These are phyloP conservation scores for Claviceps pazoutovae DNA, from an alignment of 2,329 filamentous ascomycete genomes.

Conservation along the genomic window DNA sequence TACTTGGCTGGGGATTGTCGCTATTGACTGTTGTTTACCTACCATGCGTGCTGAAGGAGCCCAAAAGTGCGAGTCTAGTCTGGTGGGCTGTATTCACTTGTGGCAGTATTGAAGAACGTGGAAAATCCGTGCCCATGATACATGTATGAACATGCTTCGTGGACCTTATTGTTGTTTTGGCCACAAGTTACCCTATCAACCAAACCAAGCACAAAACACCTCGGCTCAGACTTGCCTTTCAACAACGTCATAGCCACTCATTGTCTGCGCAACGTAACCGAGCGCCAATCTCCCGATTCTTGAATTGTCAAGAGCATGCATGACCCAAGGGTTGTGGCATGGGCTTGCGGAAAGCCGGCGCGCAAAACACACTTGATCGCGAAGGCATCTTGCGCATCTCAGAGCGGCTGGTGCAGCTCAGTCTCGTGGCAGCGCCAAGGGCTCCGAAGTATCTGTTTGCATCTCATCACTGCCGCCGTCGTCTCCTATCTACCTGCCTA, in stretches of 20 bases:
- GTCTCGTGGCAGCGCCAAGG: conserved; percentile 12
- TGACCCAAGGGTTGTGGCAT: not conserved
- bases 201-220: not conserved
- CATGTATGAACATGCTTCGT: too few relatives aligned
- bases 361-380: not conserved
- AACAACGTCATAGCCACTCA: conserved; percentile 30
- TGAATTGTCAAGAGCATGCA: not conserved
- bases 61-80: too few relatives aligned
- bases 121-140: too few relatives aligned
- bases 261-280: conserved; percentile 3
- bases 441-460: conserved; percentile 63
- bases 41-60: too few relatives aligned
- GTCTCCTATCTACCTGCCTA: not conserved
- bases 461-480: conserved; percentile 46
- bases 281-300: not conserved
- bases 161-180: too few relatives aligned
- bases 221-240: conserved; percentile 57
- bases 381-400: not conserved
- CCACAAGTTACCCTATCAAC: not conserved
- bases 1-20: too few relatives aligned
- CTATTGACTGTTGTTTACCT: too few relatives aligned
- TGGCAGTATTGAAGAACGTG: too few relatives aligned
- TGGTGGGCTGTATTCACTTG: too few relatives aligned
- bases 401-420: not conserved
- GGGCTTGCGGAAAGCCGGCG: not conserved